Base-by-base conservation (phyloP, 306 rosid genomes). In the Ammopiptanthus mongolicus region DNA sequence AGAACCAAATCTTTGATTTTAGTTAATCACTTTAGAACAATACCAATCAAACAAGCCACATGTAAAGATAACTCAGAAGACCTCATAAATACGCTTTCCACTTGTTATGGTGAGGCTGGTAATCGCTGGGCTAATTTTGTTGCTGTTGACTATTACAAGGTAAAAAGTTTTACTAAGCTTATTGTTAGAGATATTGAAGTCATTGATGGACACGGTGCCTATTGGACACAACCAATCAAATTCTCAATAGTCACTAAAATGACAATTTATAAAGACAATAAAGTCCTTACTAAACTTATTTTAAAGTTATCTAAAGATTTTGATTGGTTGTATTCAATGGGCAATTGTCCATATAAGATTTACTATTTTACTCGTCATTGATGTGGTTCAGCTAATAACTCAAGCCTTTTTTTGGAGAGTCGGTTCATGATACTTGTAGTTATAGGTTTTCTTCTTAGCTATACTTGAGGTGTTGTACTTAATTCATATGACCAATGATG, bases 61-160 rank as follows among this genome's bases (percentile, higher is more conserved):
- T 81, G 85, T 67, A 47, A 8, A 44, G 83, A 78, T 50, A 84
- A 84, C 42, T 81, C 85, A 56, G 51, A 21, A 63, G 46, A 14
- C 37, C 83, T 84, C 51, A 34, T 81, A 6, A 18, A 74, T 22
- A 81, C 69, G 83, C 79, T 84, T 22, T 58, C 70, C 6, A 69
- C 83, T 19, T 84, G 85, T 58, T 65, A 74, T 58, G 3, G 3
- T 5, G 73, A 34, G 3, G 71, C 85, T 0, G 85, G 76, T 69
- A 75, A 78, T 8, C 83, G 83, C 6, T 81, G 88, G 85, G 76
- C 85, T 3, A 84, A 84, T 72, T 84, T 81, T 59, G 81, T 81
- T 57, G 85, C 88, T 3, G 85, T 84, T 56, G 81, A 84, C 61
- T 84, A 18, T 73, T 81, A 84, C 73, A 81, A 84, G 88, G 88